phyloP scores from a whole-genome alignment of 1,284 basidiomycete genomes.

The Meripilus lineatus region DNA sequence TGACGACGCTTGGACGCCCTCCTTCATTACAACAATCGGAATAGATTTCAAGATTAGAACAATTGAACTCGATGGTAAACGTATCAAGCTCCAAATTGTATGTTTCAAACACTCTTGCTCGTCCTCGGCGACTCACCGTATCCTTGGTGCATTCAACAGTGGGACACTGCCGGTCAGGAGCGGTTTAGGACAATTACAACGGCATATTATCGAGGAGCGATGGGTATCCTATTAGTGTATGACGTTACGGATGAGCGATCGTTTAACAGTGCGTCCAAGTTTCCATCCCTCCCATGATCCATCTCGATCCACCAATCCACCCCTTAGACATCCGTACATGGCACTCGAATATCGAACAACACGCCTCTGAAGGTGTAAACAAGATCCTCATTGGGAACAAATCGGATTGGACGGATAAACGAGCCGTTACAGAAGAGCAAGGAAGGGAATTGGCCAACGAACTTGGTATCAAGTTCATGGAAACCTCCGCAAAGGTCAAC shows the following conservation, averaged over 20 bases:
- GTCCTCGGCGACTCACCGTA: conserved; percentile 1
- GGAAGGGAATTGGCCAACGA: conserved; percentile 81
- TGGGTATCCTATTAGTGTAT: conserved; percentile 98
- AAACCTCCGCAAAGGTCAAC: conserved; percentile 97
- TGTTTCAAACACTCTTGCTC: conserved; percentile 25
- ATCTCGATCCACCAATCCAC: background rate
- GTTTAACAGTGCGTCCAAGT: conserved; percentile 80
- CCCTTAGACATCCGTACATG: conserved; percentile 92
- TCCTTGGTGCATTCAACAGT: conserved; percentile 47
- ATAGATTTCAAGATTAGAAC: conserved; percentile 97
- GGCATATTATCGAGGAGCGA: conserved; percentile 99
- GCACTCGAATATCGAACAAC: conserved; percentile 98
- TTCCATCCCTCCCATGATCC: conserved; percentile 5
- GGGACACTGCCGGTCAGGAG: conserved; percentile 99
- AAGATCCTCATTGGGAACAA: conserved; percentile 99
- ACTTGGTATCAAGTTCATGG: conserved; percentile 93
- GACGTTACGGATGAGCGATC: conserved; percentile 98
- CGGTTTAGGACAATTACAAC: conserved; percentile 99
- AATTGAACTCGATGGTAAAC: conserved; percentile 93
- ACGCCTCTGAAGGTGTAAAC: conserved; percentile 98
- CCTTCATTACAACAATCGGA: conserved; percentile 99
- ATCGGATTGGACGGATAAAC: conserved; percentile 98
- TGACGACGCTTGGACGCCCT: conserved; percentile 99
- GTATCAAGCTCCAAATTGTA: conserved; percentile 95
- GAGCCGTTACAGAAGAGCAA: conserved; percentile 85